These are phyloP conservation scores for Ammopiptanthus mongolicus DNA, from an alignment of 306 rosid genomes.

Conservation along the genomic window DNA sequence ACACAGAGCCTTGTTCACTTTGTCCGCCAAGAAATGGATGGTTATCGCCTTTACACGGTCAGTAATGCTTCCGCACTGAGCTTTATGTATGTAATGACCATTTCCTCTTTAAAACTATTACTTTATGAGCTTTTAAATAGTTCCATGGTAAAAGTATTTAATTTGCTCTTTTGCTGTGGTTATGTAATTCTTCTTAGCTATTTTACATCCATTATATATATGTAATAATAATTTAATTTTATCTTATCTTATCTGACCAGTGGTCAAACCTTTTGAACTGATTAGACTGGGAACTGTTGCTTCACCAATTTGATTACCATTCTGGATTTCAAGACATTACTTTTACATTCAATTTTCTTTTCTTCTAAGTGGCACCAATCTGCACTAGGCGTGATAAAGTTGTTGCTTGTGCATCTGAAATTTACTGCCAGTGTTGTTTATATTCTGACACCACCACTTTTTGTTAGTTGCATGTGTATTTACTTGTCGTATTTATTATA, in stretches of 20 bases:
- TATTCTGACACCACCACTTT: neutral
- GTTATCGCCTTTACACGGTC: constrained; percentile 88
- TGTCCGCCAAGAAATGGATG: constrained; percentile 91
- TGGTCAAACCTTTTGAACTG: neutral
- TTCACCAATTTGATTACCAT: neutral
- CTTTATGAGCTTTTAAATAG: neutral
- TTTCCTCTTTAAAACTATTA: neutral
- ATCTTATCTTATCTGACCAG: neutral
- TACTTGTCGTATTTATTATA: neutral
- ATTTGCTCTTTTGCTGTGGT: neutral
- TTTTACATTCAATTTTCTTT: neutral
- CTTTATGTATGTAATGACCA: neutral
- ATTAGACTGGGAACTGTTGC: neutral
- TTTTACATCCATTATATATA: neutral
- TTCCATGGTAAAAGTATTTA: neutral
- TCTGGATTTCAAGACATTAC: no score
- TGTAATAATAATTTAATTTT: neutral
- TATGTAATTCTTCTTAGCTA: neutral
- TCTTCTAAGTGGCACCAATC: neutral
- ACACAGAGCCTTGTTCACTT: constrained; percentile 83
- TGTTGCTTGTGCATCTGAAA: neutral
- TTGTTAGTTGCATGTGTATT: neutral
- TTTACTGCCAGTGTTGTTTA: neutral
- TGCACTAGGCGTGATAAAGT: neutral
- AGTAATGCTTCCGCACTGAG: constrained; percentile 16